These are phyloP conservation scores for Durusdinium trenchii DNA, from an alignment of 73 alveolate species.

Conservation along the genomic window DNA sequence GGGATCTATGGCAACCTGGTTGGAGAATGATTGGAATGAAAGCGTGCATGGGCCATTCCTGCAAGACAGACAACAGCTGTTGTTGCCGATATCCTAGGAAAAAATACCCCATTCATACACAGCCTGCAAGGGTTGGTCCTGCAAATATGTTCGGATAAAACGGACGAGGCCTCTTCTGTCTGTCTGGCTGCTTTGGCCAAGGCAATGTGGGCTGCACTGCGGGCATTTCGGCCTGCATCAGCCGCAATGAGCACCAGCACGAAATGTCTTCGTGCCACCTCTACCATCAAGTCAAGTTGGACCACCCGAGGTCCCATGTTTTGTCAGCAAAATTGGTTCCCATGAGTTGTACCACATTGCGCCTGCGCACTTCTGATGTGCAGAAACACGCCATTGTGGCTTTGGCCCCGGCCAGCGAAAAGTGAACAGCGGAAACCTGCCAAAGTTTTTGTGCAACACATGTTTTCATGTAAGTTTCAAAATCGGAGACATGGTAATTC, in stretches of 20 bases:
- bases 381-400: conserved; percentile 49
- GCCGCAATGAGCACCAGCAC: neutral
- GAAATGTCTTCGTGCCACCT: neutral
- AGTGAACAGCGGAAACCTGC: neutral
- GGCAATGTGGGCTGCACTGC: conserved; percentile 49
- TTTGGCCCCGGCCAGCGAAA: conserved; percentile 67
- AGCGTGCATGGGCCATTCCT: neutral
- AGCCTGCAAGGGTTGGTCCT: neutral
- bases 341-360: neutral
- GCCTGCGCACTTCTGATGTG: conserved; percentile 36
- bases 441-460: too few species aligned
- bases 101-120: neutral
- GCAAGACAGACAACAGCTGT: neutral
- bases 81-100: neutral
- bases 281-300: neutral
- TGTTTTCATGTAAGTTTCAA: too few species aligned
- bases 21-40: neutral
- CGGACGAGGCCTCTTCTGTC: conserved; percentile 8
- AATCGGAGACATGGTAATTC: too few species aligned
- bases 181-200: conserved; percentile 73
- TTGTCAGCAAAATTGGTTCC: neutral
- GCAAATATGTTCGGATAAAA: neutral
- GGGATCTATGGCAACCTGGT: conserved; percentile 55
- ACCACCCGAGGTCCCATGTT: neutral
- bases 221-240: conserved; percentile 16